Evolutionary conservation across 371 early-diverging fungal species (phyloP).

Genomic region (Actinomucor elegans): DNA sequence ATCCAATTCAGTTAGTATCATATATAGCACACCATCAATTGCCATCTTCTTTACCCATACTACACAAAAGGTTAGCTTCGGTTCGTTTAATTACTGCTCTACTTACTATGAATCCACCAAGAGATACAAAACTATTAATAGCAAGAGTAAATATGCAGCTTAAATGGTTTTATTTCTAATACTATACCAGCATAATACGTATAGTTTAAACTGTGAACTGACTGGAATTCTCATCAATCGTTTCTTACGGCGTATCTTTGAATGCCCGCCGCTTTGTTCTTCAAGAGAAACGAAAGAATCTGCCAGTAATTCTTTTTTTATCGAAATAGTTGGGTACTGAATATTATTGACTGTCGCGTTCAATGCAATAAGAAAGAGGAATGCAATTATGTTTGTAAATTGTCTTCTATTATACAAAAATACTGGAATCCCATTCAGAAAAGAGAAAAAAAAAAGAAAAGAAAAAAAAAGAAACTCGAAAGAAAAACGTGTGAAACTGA

Average conservation of each 20-base stretch:
- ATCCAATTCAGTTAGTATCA: neutral
- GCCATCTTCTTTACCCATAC: conserved; percentile 28
- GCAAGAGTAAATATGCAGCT: neutral
- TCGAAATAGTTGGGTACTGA: conserved; percentile 7
- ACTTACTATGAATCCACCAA: conserved; percentile 50
- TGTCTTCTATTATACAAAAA: neutral
- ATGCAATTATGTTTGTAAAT: neutral
- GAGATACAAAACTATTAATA: conserved; percentile 34
- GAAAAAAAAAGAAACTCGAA: neutral
- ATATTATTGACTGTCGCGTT: neutral
- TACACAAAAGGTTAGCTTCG: neutral
- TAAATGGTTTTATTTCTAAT: neutral
- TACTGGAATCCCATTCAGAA: neutral
- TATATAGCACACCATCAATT: neutral
- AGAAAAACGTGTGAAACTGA: neutral
- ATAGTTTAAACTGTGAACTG: conserved; percentile 22
- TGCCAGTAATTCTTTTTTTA: conserved; percentile 8
- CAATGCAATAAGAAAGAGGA: neutral
- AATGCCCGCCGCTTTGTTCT: neutral
- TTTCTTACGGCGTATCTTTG: neutral
- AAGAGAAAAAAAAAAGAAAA: conserved; percentile 4
- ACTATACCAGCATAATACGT: conserved; percentile 26
- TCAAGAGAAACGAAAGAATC: conserved; percentile 9
- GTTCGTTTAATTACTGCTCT: neutral
- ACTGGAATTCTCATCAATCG: conserved; percentile 4